Percentiles rank a stretch among this genome's conserved stretches.
Conservation (phyloP, 192 early-diverging fungal genomes). For the Linderina pennispora region DNA sequence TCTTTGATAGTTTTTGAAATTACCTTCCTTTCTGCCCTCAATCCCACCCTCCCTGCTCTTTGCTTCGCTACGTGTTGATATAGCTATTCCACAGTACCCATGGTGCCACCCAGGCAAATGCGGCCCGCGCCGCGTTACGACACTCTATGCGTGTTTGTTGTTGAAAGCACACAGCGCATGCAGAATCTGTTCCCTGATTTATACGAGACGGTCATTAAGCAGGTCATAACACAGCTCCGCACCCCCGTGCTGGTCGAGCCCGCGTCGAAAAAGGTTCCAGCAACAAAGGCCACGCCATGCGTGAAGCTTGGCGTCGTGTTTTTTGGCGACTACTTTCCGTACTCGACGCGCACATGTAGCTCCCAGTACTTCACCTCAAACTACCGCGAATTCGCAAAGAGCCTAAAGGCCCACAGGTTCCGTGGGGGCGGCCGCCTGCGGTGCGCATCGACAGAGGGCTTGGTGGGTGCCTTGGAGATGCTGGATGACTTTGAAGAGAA, state of each 20-base stretch:
- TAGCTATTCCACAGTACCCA: constrained; percentile 2
- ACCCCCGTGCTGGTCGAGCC: constrained; percentile 26
- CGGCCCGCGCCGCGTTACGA: constrained; percentile 41
- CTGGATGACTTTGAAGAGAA: constrained; percentile 44
- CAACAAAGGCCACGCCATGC: constrained; percentile 39
- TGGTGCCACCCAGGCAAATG: constrained; percentile 41
- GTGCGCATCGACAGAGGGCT: constrained; percentile 40
- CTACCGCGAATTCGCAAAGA: constrained; percentile 46
- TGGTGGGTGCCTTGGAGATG: constrained; percentile 45
- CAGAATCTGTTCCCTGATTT: constrained; percentile 35
- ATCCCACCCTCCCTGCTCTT: no score
- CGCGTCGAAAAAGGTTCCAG: constrained; percentile 17
- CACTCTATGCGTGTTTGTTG: constrained; percentile 44
- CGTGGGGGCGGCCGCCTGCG: constrained; percentile 38
- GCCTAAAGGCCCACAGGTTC: constrained; percentile 40
- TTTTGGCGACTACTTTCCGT: constrained; percentile 46
- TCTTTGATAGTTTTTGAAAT: no score
- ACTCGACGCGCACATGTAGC: constrained; percentile 36
- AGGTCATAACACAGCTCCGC: constrained; percentile 39
- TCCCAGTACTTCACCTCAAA: constrained; percentile 48
- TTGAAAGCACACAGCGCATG: constrained; percentile 45
- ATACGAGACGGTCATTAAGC: constrained; percentile 37
- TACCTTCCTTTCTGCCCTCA: no score
- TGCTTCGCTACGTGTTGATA: no score
- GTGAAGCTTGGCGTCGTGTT: constrained; percentile 46